Evolutionary conservation across 306 rosid species (phyloP), one percentile per base, ranked within the genome.

Genomic region (Pachyrhizus erosus): DNA sequence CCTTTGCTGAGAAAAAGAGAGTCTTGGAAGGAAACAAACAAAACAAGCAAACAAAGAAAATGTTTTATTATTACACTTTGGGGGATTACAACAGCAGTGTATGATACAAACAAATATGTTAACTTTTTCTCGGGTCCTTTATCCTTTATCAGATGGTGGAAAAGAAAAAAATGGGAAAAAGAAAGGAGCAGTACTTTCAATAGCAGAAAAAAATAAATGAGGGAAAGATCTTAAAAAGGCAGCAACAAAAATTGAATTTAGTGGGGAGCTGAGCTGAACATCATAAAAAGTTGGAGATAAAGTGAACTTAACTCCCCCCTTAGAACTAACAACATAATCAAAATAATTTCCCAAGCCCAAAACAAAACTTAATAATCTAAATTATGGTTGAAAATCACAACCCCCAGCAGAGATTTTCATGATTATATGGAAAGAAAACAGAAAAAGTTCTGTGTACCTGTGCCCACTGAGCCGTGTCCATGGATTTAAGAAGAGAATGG

Each of bases 391-490:
- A 84, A 79, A 77, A 86, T 73, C 78, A 52, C 33, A 68, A 33
- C 20, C 76, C 84, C 34, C 66, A 80, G 81, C 40, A 85, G 73
- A 70, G 62, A 67, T 26, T 79, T 73, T 76, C 80, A 88, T 89
- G 90, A 88, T 88, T 91, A 80, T 79, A 84, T 76, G 89, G 83
- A 75, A 82, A 85, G 83, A 70, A 66, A 80, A 70, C 34, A 80
- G 46, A 86, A 82, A 81, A 80, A 75, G 9, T 76, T 84, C 51
- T 85, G 73, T 46, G 24, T 96, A 96, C 99, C 98, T 96, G 97
- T 91, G 99, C 94, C 97, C 98, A 93, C 91, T 91, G 97, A 91
- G 96, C 73, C 80, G 96, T 89, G 87, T 93, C 99, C 99, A 96
- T 96, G 92, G 94, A 86, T 84, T 87, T 86, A 71, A 81, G 85